Evolutionary conservation across 2,329 filamentous ascomycete genomes (phyloP).

Genomic region (Ophiostoma triangulosporum): DNA sequence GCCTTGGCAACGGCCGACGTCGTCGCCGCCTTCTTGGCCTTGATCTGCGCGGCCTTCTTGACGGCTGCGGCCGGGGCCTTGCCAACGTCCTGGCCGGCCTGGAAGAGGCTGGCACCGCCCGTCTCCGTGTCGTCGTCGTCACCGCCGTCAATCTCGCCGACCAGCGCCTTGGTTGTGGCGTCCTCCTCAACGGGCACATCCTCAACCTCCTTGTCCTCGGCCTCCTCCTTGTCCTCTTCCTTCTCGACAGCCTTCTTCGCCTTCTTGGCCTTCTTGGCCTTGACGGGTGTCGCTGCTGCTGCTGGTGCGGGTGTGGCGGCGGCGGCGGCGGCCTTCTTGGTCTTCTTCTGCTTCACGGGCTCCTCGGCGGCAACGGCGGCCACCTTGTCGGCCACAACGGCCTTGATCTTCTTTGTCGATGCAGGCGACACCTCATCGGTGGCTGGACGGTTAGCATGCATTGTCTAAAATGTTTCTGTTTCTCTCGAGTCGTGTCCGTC

Average conservation of each 20-base stretch:
- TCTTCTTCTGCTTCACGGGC: slow-evolving; percentile 4
- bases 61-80: slow-evolving; percentile 9
- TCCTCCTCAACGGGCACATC: slow-evolving; percentile 8
- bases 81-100: slow-evolving; percentile 15
- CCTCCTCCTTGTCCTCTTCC: background rate
- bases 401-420: slow-evolving; percentile 10
- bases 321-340: background rate
- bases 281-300: slow-evolving; percentile 3
- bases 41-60: slow-evolving; percentile 1
- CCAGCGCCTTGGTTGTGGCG: slow-evolving; percentile 9
- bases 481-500: too few relatives aligned
- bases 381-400: background rate
- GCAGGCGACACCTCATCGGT: slow-evolving; percentile 10
- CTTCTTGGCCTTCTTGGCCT: slow-evolving; percentile 6
- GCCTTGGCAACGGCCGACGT: background rate
- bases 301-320: background rate
- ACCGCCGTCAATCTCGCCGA: slow-evolving; percentile 9
- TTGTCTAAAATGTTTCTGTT: background rate
- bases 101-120: slow-evolving; percentile 12
- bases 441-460: slow-evolving; percentile 6
- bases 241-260: background rate
- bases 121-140: slow-evolving; percentile 4
- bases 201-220: slow-evolving; percentile 3
- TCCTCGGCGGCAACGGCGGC: background rate
- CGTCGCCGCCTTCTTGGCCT: background rate